Percentiles rank a stretch among this genome's conserved stretches.
phyloP scores from a whole-genome alignment of 495 filamentous ascomycete species.

The Penicillium diatomitis region DNA sequence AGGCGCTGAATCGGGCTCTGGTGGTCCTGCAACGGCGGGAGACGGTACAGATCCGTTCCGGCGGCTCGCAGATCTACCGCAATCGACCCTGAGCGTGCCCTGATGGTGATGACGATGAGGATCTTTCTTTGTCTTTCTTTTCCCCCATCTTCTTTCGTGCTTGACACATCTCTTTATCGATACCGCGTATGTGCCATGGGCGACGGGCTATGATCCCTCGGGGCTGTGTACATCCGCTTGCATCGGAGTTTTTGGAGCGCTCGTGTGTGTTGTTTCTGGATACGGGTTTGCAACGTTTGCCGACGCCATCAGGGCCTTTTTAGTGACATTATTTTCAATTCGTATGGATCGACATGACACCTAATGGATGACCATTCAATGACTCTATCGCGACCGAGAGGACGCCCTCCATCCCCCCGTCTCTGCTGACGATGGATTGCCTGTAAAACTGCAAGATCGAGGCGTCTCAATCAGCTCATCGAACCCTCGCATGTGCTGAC shows the following conservation, averaged over 20 bases:
- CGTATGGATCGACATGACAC: no score
- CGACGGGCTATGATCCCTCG: conserved; percentile 7
- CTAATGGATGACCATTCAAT: no score
- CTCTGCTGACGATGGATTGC: no score
- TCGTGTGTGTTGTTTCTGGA: conserved; percentile 7
- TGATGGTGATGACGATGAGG: no score
- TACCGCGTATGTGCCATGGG: conserved; percentile 17
- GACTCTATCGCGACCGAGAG: no score
- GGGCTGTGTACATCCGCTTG: conserved; percentile 12
- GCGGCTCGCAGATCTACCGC: conserved; percentile 81
- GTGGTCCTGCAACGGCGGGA: conserved; percentile 81
- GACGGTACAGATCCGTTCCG: conserved; percentile 82
- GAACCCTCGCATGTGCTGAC: no score
- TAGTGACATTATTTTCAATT: no score
- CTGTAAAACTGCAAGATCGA: no score
- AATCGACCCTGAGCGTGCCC: conserved; percentile 44
- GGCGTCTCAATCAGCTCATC: no score
- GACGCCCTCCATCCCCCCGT: no score
- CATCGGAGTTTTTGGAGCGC: conserved; percentile 11
- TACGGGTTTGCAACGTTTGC: no score
- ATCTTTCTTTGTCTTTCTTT: conserved; percentile 8
- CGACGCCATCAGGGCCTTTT: no score
- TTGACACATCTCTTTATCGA: conserved; percentile 1
- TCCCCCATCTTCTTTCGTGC: conserved; percentile 13
- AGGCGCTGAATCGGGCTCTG: conserved; percentile 73